Conservation (phyloP, 768 basidiomycete species). For the Xerocomellus amylosporus region DNA sequence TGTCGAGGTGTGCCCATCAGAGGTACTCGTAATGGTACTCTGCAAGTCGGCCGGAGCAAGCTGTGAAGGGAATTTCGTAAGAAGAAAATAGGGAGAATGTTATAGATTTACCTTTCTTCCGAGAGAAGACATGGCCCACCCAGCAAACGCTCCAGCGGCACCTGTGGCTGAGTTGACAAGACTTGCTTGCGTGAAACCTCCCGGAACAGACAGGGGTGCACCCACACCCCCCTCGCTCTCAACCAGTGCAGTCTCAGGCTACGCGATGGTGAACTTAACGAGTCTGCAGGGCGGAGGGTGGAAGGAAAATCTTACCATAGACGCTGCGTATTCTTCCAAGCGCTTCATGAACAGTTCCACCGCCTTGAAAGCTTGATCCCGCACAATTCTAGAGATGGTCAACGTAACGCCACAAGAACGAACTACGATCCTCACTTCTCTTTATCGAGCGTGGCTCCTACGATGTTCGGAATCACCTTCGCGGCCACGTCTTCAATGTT, state of each 20-base stretch:
- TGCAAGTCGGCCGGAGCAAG: constrained; percentile 73
- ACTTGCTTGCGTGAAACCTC: constrained; percentile 30
- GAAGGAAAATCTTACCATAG: constrained; percentile 62
- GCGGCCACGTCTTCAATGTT: constrained; percentile 84
- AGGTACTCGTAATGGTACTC: constrained; percentile 49
- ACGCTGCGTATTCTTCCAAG: constrained; percentile 71
- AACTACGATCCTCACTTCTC: constrained; percentile 67
- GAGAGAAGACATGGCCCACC: constrained; percentile 93
- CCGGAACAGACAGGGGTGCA: constrained; percentile 27
- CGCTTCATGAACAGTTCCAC: constrained; percentile 84
- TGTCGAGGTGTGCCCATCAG: constrained; percentile 44
- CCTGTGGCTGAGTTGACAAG: constrained; percentile 86
- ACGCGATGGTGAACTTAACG: not conserved
- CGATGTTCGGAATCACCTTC: constrained; percentile 85
- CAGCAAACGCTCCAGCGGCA: constrained; percentile 87
- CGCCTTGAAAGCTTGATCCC: constrained; percentile 95
- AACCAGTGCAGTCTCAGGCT: constrained; percentile 57
- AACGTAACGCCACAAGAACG: not conserved
- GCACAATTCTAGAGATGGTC: constrained; percentile 60
- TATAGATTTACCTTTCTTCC: constrained; percentile 62
- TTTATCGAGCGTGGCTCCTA: constrained; percentile 78
- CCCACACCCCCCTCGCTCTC: constrained; percentile 37
- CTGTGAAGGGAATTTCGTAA: constrained; percentile 33
- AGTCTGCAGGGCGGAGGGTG: not conserved
- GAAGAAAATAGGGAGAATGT: not conserved